Conservation (phyloP, 1,284 basidiomycete species). For the Marasmius sp. region DNA sequence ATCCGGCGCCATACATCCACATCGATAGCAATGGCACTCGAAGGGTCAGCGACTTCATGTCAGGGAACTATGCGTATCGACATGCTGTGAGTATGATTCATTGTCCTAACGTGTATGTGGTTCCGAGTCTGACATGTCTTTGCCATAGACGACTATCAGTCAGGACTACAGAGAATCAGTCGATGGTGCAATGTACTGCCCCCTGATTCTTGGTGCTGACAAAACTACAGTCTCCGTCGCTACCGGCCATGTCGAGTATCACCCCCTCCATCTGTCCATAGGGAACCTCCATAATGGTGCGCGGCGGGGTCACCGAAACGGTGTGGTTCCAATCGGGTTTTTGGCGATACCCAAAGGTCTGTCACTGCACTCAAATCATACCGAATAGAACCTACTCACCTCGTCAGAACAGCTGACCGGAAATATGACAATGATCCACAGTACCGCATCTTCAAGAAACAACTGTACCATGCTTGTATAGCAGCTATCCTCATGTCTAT, state of each 20-base stretch:
- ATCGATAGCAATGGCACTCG: conserved; percentile 6
- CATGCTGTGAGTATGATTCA: conserved; percentile 26
- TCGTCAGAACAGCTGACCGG: conserved; percentile 18
- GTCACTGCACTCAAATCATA: no score
- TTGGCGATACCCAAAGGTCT: conserved; percentile 28
- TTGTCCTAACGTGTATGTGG: no score
- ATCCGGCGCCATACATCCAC: conserved; percentile 19
- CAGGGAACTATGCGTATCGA: conserved; percentile 25
- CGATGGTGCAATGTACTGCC: conserved; percentile 28
- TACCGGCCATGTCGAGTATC: conserved; percentile 33
- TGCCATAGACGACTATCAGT: no score
- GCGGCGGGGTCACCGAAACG: conserved; percentile 20
- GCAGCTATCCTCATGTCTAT: conserved; percentile 12
- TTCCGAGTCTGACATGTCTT: not conserved
- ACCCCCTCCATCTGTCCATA: conserved; percentile 28
- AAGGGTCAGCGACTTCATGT: conserved; percentile 26
- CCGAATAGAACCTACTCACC: no score
- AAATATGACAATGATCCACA: conserved; percentile 17
- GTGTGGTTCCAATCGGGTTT: conserved; percentile 21
- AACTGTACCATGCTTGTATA: conserved; percentile 17
- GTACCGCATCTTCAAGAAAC: conserved; percentile 21
- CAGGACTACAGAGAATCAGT: not conserved
- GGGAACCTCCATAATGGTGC: conserved; percentile 26
- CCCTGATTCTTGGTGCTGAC: conserved; percentile 33
- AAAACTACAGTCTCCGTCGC: conserved; percentile 36